These are phyloP conservation scores for Ophiostoma quercus DNA, from an alignment of 2,329 filamentous ascomycete species.

Conservation along the genomic window DNA sequence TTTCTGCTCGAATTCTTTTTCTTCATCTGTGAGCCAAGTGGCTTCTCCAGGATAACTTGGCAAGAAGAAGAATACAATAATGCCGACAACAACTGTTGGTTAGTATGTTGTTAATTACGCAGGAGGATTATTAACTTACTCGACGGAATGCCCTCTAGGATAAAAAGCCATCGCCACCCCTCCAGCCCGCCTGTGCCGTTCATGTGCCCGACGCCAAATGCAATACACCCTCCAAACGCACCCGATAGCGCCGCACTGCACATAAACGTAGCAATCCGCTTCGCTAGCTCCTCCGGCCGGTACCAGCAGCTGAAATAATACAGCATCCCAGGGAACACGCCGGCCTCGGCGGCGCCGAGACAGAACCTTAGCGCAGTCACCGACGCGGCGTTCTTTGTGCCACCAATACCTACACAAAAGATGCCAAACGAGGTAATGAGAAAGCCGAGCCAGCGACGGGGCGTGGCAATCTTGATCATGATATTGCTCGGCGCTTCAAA, in stretches of 20 bases:
- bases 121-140: not conserved
- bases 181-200: not conserved
- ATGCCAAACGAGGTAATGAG: conserved; percentile 64
- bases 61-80: not conserved
- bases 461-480: conserved; percentile 58
- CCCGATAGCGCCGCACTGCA: not conserved
- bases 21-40: not conserved
- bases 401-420: not conserved
- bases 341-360: not conserved
- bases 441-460: conserved; percentile 59
- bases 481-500: conserved; percentile 65
- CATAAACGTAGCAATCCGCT: not conserved
- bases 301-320: conserved; percentile 8
- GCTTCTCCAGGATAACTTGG: not conserved
- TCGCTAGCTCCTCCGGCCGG: not conserved
- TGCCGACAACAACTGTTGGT: not conserved
- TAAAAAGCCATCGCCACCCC: not conserved
- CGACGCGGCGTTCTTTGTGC: not conserved
- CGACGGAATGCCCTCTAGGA: not conserved
- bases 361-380: not conserved
- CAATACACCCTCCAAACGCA: not conserved
- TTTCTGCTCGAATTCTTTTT: not conserved
- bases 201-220: not conserved
- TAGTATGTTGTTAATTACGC: rapidly evolving
- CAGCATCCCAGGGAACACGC: not conserved